These are phyloP conservation scores for Plantago elongata DNA, from an alignment of 257 asterid species.

Conservation along the genomic window DNA sequence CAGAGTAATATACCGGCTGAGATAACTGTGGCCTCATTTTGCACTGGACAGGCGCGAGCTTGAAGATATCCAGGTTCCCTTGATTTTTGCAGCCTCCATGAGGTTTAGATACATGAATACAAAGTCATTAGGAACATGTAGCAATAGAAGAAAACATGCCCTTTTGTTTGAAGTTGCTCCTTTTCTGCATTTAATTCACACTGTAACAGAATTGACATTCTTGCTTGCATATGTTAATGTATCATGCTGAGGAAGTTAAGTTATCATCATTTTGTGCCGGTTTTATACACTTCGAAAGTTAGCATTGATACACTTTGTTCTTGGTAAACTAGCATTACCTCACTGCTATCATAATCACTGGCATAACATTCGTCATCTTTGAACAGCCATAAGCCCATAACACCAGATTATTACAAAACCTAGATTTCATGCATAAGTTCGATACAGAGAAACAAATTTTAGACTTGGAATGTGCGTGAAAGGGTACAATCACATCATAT, in stretches of 20 bases:
- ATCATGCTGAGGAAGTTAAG: neutral
- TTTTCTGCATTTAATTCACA: slow-evolving; percentile 9
- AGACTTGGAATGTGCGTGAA: too few relatives aligned
- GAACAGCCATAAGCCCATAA: too few relatives aligned
- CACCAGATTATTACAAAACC: too few relatives aligned
- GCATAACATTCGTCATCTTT: too few relatives aligned
- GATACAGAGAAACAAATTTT: too few relatives aligned
- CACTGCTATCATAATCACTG: too few relatives aligned
- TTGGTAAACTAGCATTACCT: too few relatives aligned
- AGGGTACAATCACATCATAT: too few relatives aligned
- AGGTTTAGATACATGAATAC: slow-evolving; percentile 23
- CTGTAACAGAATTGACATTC: slow-evolving; percentile 22
- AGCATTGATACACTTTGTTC: too few relatives aligned
- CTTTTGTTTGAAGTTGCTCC: slow-evolving; percentile 20
- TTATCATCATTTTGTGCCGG: too few relatives aligned
- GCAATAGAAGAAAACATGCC: slow-evolving; percentile 23
- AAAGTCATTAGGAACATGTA: slow-evolving; percentile 18
- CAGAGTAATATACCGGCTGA: slow-evolving; percentile 21
- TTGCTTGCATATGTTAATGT: slow-evolving; percentile 24
- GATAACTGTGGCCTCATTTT: slow-evolving; percentile 10
- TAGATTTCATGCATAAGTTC: too few relatives aligned
- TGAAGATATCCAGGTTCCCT: slow-evolving; percentile 19
- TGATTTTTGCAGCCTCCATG: slow-evolving; percentile 18
- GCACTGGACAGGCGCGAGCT: slow-evolving; percentile 19
- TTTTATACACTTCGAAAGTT: too few relatives aligned